Evolutionary conservation across 78 protist species (phyloP), one percentile per base, ranked within the genome.

Genomic region (Emiliania huxleyi): DNA sequence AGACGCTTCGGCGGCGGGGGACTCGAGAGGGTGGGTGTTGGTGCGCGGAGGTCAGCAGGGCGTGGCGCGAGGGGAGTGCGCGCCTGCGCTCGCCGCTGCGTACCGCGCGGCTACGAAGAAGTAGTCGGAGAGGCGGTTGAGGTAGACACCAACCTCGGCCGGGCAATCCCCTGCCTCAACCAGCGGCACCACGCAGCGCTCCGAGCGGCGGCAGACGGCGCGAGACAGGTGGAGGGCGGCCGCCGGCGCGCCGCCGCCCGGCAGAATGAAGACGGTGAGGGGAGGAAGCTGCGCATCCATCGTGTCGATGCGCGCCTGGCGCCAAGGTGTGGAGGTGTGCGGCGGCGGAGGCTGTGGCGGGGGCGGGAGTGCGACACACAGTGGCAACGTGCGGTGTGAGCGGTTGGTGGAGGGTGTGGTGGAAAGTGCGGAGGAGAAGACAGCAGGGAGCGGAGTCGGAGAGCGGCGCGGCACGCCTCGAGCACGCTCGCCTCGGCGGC

Each of bases 231-330:
- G 99, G 15, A 97, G 77, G 2, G 75, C 0, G 15, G 90, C 19
- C 15, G 44, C 15, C n/a, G 40, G 35, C 42, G 0, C 29, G 35
- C 93, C 95, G 0, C 95, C 95, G 0, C 81, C 48, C 42, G 98
- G 98, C 23, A 98, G 92, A 0, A 98, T 96, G 92, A 98, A 98
- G 62, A 84, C 91, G 19, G 69, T 69, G 37, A 97, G 94, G 22
- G 95, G 97, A 33, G 97, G 97, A 38, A 98, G 85, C 46, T 52
- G 44, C 46, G n/a, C 33, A 85, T 97, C 97, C 93, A 96, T 77
- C 33, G 19, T 95, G 38, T 98, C 98, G 87, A 98, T 97, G 95
- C 95, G 90, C 6, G 25, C 33, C 93, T 98, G n/a, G n/a, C n/a
- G n/a, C 99, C 21, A 98, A 81, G 1, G 43, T 25, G 1, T 6